Base-by-base conservation (phyloP, 768 basidiomycete species). In the Calocera cornea region DNA sequence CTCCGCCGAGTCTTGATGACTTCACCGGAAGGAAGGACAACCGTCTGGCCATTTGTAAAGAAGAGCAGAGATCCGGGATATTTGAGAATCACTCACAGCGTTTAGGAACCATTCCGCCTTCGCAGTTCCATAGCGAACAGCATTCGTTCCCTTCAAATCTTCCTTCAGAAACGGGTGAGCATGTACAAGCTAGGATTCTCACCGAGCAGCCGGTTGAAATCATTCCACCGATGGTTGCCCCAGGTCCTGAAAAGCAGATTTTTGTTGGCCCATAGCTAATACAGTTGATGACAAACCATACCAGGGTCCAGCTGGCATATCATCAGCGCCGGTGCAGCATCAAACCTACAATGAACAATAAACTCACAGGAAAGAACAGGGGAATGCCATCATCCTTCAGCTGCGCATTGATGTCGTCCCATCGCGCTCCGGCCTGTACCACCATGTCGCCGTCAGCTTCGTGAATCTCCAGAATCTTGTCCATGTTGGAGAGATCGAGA, bases 221-320 rank as follows among this genome's bases (percentile, higher is more conserved):
- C 90, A 92, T 93, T 5, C 92, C 90, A 12, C 91, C 92, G 69
- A 92, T 90, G 16, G 90, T 90, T 80, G 91, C 91, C 29, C 86
- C 83, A 0, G 88, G 90, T 11, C 81, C 89, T 38, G 79, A 77
- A 66, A 78, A 78, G 22, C 76, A 70, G n/a, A n/a, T n/a, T n/a
- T n/a, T 72, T 75, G 36, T 16, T 65, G 54, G 17, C 27, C 5
- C 14, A 14, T 14, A 14, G 14, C 36, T 38, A 14, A 38, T 38
- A 34, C 54, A 16, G 64, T 33, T 17, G 12, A 85, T 86, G 67
- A 85, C 87, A 40, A 86, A 86, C 85, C 87, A 16, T 22, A 24
- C 67, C 67, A 0, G 88, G 88, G 73, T 88, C 87, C 67, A 88
- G 78, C 87, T 89, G 66, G 27, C 22, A 24, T 2, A 47, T 41